Evolutionary conservation across 2,329 filamentous ascomycete genomes (phyloP), one percentile per base, ranked within the genome.

Genomic region (Dactylellina haptotyla): DNA sequence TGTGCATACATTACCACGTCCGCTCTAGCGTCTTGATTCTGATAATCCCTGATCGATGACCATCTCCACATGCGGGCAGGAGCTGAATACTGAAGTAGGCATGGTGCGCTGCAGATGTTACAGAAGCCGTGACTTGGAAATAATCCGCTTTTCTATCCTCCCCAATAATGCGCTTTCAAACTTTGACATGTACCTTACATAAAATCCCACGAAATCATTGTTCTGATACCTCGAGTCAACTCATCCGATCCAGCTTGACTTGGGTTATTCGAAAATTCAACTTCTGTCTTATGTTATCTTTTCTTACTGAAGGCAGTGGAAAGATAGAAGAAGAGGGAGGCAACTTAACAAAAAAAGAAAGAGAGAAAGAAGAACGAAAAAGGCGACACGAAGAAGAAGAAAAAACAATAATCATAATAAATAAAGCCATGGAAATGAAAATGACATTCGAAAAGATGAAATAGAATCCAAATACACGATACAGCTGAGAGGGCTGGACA

Each of bases 61-160:
- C 59, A 72, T 72, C 67, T 72, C 67, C 67, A 72, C 59, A 72
- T 72, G 67, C 67, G 67, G 67, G 58, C 67, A 72, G 67, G 67
- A 72, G 67, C 67, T 72, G 67, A 72, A 72, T 65, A 54, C 67
- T 72, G 32, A 57, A 64, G 66, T 58, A 58, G 66, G 66, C 45
- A 64, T 58, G 58, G 66, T 59, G 51, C 28, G 39, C 63, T 71
- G 66, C 66, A 71, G 41, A 71, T 71, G 66, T 51, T 50, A 71
- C 66, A 71, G 58, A 64, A 57, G 56, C 48, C 67, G 46, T 59
- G 58, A 57, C 53, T 34, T 51, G 32, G 45, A 43, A 54, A 57
- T 57, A 57, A 57, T 57, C 53, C 37, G 53, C 37, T 28, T 18
- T 63, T 28, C 4, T 58, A 45, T 43, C 54, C 32, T 50, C 46